These are phyloP conservation scores for Trichosporon inkin DNA, from an alignment of 1,284 basidiomycete genomes.

Conservation along the genomic window DNA sequence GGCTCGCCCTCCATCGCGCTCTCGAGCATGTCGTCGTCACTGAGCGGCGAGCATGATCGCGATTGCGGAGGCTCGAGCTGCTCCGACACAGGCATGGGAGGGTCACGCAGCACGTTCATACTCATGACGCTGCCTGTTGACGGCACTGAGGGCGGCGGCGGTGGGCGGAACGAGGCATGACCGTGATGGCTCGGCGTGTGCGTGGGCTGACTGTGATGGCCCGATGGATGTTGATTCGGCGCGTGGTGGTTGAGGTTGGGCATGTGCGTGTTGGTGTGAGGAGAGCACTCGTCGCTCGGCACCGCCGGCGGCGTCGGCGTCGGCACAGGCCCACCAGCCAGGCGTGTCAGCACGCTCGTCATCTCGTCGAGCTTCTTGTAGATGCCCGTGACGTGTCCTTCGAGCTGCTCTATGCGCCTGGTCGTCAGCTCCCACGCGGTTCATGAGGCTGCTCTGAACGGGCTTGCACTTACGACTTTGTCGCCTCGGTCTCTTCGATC, in stretches of 20 bases:
- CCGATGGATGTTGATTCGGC: background rate
- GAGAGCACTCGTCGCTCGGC: background rate
- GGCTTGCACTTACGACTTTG: constrained; percentile 3
- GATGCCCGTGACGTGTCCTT: constrained; percentile 21
- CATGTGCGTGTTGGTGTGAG: background rate
- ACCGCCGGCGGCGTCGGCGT: background rate
- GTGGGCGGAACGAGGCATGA: background rate
- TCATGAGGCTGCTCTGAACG: too few relatives aligned
- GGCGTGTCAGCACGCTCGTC: constrained; percentile 1
- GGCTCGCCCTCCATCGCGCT: constrained; percentile 17
- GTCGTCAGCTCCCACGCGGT: background rate
- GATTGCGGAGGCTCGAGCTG: background rate
- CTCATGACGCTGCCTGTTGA: constrained; percentile 1
- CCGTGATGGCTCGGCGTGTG: background rate
- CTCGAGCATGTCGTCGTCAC: constrained; percentile 15
- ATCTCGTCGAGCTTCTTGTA: constrained; percentile 22
- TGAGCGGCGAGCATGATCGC: background rate
- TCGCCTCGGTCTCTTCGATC: constrained; percentile 12
- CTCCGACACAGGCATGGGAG: background rate
- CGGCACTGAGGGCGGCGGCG: background rate
- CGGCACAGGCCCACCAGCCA: background rate
- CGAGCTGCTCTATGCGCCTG: constrained; percentile 17
- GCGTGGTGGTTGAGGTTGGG: background rate
- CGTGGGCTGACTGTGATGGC: background rate
- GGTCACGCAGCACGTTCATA: background rate